Evolutionary conservation across 2,329 filamentous ascomycete species (phyloP).

Genomic region (Whalleya microplaca): DNA sequence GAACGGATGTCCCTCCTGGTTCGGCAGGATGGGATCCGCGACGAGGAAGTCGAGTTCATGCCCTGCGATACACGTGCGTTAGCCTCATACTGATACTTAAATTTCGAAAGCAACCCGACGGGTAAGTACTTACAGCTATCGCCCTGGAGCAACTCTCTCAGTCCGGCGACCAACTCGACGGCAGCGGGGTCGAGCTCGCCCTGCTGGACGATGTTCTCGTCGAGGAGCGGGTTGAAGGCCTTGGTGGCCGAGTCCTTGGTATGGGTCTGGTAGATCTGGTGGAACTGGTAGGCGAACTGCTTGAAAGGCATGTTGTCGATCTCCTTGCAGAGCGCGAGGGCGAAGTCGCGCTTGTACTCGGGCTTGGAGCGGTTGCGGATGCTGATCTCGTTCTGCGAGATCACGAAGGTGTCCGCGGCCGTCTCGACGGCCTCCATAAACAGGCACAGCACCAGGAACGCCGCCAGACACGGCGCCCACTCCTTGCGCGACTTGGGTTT

Average conservation of each 20-base stretch:
- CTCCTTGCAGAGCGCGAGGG: conserved; percentile 52
- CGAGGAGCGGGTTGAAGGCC: conserved; percentile 60
- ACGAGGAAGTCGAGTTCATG: conserved; percentile 49
- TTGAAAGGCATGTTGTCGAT: conserved; percentile 63
- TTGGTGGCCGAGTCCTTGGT: conserved; percentile 50
- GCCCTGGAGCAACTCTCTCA: conserved; percentile 50
- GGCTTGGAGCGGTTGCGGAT: conserved; percentile 42
- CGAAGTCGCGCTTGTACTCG: conserved; percentile 46
- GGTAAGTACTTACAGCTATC: conserved; percentile 46
- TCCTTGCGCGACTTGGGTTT: conserved; percentile 57
- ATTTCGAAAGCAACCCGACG: neutral
- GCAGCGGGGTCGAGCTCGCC: conserved; percentile 52
- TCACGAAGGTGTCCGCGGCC: conserved; percentile 55
- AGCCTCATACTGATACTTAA: conserved; percentile 2
- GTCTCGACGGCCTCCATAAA: conserved; percentile 63
- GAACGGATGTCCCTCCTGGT: conserved; percentile 48
- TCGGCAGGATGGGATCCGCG: conserved; percentile 51
- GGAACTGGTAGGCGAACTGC: conserved; percentile 64
- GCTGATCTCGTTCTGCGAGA: conserved; percentile 55
- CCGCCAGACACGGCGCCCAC: conserved; percentile 61
- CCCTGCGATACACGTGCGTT: conserved; percentile 31
- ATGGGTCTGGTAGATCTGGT: conserved; percentile 63
- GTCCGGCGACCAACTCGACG: conserved; percentile 48
- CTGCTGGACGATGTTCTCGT: conserved; percentile 43
- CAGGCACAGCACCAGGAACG: conserved; percentile 60